These are phyloP conservation scores for Oryza rufipogon DNA, from an alignment of 176 grass and related monocot species.

Conservation along the genomic window DNA sequence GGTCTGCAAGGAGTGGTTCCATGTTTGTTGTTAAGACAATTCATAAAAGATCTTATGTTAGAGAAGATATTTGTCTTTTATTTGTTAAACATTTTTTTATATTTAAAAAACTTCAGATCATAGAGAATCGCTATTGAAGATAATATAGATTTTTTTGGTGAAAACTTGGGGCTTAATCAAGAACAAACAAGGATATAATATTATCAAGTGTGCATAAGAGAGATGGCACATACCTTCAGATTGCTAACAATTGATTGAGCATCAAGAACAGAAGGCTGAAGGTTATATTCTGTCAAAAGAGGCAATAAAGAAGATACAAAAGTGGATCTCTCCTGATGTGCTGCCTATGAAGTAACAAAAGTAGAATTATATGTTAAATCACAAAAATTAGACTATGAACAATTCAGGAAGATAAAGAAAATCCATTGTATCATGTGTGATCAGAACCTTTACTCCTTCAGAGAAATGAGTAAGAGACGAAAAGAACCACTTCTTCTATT, in stretches of 20 bases:
- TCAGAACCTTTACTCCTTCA: neutral
- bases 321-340: constrained; percentile 93
- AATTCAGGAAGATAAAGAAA: constrained; percentile 16
- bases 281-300: constrained; percentile 81
- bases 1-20: neutral
- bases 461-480: constrained; percentile 25
- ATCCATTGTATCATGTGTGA: neutral
- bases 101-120: constrained; percentile 12
- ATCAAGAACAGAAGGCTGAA: constrained; percentile 78
- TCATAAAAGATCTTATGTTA: neutral
- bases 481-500: neutral
- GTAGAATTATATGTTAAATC: constrained; percentile 24
- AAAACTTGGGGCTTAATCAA: constrained; percentile 30
- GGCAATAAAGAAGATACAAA: constrained; percentile 91
- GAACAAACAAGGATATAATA: constrained; percentile 14
- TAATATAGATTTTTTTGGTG: neutral
- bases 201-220: neutral
- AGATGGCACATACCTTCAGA: constrained; percentile 66
- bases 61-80: neutral
- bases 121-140: constrained; percentile 6
- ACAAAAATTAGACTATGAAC: constrained; percentile 16
- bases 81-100: neutral
- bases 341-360: constrained; percentile 61
- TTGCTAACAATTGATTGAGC: constrained; percentile 92
- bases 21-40: neutral